Evolutionary conservation across 1,139 yeast genomes (phyloP).

Genomic region (Candida anutae): DNA sequence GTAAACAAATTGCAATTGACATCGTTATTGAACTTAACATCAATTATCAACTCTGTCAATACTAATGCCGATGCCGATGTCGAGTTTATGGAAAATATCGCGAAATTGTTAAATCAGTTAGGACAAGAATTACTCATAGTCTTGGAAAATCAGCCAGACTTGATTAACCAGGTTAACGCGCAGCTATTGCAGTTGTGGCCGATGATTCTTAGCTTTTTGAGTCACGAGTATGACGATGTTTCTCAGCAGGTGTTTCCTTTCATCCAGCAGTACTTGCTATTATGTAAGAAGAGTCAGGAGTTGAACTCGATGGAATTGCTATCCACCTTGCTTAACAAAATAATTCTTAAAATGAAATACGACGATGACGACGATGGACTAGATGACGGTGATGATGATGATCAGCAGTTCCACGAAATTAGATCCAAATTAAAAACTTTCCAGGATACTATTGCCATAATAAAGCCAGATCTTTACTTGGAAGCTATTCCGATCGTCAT

Average conservation of each 20-base stretch:
- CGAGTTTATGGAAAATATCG: slow-evolving; percentile 70
- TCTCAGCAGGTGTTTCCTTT: slow-evolving; percentile 78
- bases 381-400: slow-evolving; percentile 39
- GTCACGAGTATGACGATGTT: slow-evolving; percentile 84
- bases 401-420: slow-evolving; percentile 72
- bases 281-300: slow-evolving; percentile 51
- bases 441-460: slow-evolving; percentile 78
- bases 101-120: slow-evolving; percentile 66
- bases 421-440: slow-evolving; percentile 66
- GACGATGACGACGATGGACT: slow-evolving; percentile 66
- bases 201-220: slow-evolving; percentile 57
- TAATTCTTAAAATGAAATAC: slow-evolving; percentile 71
- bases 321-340: slow-evolving; percentile 55
- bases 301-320: slow-evolving; percentile 42
- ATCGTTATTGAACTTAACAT: slow-evolving; percentile 57
- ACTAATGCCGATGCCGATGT: slow-evolving; percentile 38
- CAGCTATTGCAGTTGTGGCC: slow-evolving; percentile 54
- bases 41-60: slow-evolving; percentile 36
- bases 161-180: slow-evolving; percentile 33
- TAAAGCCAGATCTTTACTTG: slow-evolving; percentile 65
- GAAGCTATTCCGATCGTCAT: slow-evolving; percentile 65
- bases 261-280: slow-evolving; percentile 62
- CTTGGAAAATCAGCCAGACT: slow-evolving; percentile 41
- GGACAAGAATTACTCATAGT: slow-evolving; percentile 69
- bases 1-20: slow-evolving; percentile 76